A percentile compares a stretch with the other conserved stretches of the same genome.
Evolutionary conservation across 148 eudicot species (phyloP).

Genomic region (Diospyros lotus): DNA sequence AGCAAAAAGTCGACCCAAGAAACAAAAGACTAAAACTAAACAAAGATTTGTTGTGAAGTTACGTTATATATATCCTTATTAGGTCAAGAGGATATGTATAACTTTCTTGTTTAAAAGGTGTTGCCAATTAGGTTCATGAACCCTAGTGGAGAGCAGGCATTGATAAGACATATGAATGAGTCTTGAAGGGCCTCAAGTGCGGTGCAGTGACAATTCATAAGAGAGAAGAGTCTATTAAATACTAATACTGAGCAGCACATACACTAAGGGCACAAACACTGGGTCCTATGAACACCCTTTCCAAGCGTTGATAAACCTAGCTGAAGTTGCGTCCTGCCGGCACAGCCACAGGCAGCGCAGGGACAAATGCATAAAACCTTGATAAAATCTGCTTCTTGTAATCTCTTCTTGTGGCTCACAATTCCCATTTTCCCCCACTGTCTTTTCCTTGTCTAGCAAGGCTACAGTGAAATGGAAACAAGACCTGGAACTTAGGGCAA

Average conservation of each 20-base stretch:
- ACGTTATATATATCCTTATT: no score
- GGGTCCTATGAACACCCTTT: constrained; percentile 3
- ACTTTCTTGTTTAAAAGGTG: background rate
- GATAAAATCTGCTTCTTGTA: background rate
- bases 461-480: background rate
- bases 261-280: background rate
- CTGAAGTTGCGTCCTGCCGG: background rate
- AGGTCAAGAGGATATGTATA: background rate
- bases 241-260: background rate
- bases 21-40: no score
- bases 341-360: background rate
- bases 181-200: background rate
- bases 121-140: background rate
- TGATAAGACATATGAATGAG: background rate
- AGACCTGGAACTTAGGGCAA: constrained; percentile 5
- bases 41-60: no score
- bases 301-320: background rate
- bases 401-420: constrained; percentile 2
- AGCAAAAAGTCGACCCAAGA: no score
- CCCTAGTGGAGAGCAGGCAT: background rate
- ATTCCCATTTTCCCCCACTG: constrained; percentile 1
- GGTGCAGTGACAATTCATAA: background rate
- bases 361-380: constrained; percentile 1
- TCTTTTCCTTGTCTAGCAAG: background rate
- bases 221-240: background rate